These are phyloP conservation scores for Amesomyces nigricolor DNA, from an alignment of 2,329 filamentous ascomycete species.

Conservation along the genomic window DNA sequence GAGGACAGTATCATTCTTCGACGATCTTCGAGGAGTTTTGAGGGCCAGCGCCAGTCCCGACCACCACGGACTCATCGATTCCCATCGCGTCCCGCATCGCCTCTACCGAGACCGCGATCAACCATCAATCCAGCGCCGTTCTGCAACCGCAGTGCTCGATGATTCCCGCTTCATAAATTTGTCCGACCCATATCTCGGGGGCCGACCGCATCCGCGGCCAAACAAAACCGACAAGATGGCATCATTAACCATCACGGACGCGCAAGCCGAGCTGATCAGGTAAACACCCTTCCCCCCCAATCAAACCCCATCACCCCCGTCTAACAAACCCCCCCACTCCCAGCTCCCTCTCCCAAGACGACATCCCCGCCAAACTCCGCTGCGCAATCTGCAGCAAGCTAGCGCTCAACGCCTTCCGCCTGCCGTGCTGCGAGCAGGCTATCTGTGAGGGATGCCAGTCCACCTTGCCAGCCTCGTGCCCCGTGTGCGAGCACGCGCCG, in stretches of 20 bases:
- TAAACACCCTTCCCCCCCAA: slow-evolving; percentile 28
- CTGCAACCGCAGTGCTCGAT: slow-evolving; percentile 10
- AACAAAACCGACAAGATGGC: slow-evolving; percentile 23
- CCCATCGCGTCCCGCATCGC: background rate
- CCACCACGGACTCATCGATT: background rate
- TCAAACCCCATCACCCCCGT: background rate
- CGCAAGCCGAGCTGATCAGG: slow-evolving; percentile 56
- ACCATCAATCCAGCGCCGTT: background rate
- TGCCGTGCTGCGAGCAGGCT: slow-evolving; percentile 91
- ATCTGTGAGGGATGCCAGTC: slow-evolving; percentile 86
- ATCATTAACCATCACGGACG: slow-evolving; percentile 37
- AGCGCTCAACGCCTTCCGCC: slow-evolving; percentile 81
- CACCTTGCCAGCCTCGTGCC: slow-evolving; percentile 71
- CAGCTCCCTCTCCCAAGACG: slow-evolving; percentile 72
- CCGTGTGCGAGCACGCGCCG: slow-evolving; percentile 88
- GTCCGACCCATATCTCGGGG: slow-evolving; percentile 1
- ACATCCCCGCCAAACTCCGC: slow-evolving; percentile 92
- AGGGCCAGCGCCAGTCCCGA: too few species aligned
- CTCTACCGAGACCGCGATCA: background rate
- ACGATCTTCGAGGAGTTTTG: too few species aligned
- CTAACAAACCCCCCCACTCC: slow-evolving; percentile 7
- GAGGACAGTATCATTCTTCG: background rate
- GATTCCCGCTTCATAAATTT: background rate
- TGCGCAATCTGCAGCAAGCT: slow-evolving; percentile 91
- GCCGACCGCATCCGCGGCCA: slow-evolving; percentile 10